Conservation (phyloP, 1,284 basidiomycete genomes). For the Cutaneotrichosporon cyanovorans region DNA sequence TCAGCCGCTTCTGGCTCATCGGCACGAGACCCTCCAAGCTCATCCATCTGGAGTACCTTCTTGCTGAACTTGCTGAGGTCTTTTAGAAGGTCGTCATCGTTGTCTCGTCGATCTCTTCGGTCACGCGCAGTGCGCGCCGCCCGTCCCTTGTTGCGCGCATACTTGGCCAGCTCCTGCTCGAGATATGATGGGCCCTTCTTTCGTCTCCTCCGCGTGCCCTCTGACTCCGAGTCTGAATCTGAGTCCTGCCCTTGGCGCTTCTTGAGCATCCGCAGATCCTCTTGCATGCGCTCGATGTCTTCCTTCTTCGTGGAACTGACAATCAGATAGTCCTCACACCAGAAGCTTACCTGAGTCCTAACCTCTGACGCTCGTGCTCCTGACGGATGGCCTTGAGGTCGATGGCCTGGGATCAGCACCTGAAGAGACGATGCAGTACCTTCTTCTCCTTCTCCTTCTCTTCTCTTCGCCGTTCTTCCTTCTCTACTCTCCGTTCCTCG, state of each 20-base stretch:
- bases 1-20: constrained; percentile 21
- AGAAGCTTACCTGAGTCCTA: constrained; percentile 51
- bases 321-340: neutral
- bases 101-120: constrained; percentile 50
- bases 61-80: constrained; percentile 64
- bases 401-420: constrained; percentile 24
- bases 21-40: no score
- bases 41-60: constrained; percentile 50
- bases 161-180: constrained; percentile 70
- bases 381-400: constrained; percentile 65
- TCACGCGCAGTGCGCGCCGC: constrained; percentile 45
- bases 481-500: neutral
- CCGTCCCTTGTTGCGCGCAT: constrained; percentile 58
- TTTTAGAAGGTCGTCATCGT: constrained; percentile 63
- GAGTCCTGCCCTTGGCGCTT: constrained; percentile 35
- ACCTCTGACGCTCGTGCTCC: constrained; percentile 62
- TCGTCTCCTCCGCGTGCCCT: constrained; percentile 23
- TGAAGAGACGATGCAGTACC: no score
- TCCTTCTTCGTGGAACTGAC: constrained; percentile 58
- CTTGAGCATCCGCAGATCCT: constrained; percentile 67
- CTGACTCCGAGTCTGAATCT: constrained; percentile 38
- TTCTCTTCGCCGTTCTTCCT: constrained; percentile 21
- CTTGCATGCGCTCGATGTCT: constrained; percentile 81
- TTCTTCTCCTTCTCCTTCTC: neutral
- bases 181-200: constrained; percentile 59